A percentile compares a stretch with the other conserved stretches of the same genome.
Conservation (phyloP, 768 basidiomycete species). For the Tylopilus felleus region DNA sequence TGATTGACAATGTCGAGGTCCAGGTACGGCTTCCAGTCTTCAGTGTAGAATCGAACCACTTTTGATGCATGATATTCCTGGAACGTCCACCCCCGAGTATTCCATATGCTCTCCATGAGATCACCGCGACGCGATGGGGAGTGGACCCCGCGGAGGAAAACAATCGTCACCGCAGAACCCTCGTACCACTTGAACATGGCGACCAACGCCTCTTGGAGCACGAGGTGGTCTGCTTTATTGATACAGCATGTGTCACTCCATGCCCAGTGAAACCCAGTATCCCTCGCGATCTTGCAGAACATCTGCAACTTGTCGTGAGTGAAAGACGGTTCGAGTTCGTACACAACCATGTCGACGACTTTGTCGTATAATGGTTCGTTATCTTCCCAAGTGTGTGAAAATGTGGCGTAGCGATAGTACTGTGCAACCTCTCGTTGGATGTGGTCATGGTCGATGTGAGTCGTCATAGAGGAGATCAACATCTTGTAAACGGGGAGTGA, state of each 20-base stretch:
- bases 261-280: background rate
- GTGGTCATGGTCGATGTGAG: background rate
- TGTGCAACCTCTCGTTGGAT: background rate
- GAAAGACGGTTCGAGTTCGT: background rate
- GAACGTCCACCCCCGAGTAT: background rate
- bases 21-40: background rate
- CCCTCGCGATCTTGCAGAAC: background rate
- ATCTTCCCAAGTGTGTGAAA: background rate
- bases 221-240: background rate
- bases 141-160: background rate
- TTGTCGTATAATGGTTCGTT: background rate
- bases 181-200: background rate
- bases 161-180: background rate
- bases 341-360: background rate
- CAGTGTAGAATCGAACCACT: background rate
- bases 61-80: background rate
- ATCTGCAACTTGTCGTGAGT: background rate
- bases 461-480: constrained; percentile 9
- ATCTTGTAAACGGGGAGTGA: background rate
- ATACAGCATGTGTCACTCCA: background rate
- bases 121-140: background rate
- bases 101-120: background rate
- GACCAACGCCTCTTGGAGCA: background rate
- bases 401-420: constrained; percentile 1
- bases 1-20: background rate